phyloP scores from a whole-genome alignment of 2,329 filamentous ascomycete genomes.

The Sphaerulina musiva region DNA sequence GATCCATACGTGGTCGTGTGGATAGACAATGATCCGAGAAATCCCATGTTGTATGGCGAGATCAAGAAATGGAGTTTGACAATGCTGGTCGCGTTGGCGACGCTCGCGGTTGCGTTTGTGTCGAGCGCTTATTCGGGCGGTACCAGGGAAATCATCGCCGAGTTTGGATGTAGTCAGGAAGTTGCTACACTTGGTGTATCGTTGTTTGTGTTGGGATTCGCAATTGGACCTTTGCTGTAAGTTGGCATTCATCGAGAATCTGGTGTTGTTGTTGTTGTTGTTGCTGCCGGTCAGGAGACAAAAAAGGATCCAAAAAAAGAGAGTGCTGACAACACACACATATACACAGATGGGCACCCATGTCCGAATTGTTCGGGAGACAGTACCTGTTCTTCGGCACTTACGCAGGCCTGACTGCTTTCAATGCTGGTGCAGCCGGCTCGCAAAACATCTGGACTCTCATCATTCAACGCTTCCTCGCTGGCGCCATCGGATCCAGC shows the following conservation, averaged over 20 bases:
- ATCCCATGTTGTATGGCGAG: constrained; percentile 55
- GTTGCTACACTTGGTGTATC: constrained; percentile 58
- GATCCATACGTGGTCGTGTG: constrained; percentile 63
- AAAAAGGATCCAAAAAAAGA: no score
- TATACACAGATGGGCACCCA: constrained; percentile 45
- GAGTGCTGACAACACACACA: no score
- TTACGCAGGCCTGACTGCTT: constrained; percentile 35
- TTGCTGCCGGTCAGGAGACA: no score
- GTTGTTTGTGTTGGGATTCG: constrained; percentile 58
- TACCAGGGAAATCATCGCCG: constrained; percentile 46
- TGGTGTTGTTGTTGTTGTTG: no score
- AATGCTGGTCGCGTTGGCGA: constrained; percentile 57
- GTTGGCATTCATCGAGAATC: neutral
- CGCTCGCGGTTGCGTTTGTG: constrained; percentile 62
- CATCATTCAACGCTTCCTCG: constrained; percentile 43
- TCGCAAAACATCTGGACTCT: constrained; percentile 41
- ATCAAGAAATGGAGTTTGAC: constrained; percentile 61
- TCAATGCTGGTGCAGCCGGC: constrained; percentile 40
- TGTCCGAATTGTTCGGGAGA: constrained; percentile 55
- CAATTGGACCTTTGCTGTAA: constrained; percentile 42
- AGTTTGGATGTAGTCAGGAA: constrained; percentile 50
- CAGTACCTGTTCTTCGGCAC: constrained; percentile 36
- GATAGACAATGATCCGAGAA: constrained; percentile 58
- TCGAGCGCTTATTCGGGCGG: constrained; percentile 62
- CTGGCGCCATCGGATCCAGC: constrained; percentile 40